These are phyloP conservation scores for Boechera retrofracta DNA, from an alignment of 345 rosid species.

Conservation along the genomic window DNA sequence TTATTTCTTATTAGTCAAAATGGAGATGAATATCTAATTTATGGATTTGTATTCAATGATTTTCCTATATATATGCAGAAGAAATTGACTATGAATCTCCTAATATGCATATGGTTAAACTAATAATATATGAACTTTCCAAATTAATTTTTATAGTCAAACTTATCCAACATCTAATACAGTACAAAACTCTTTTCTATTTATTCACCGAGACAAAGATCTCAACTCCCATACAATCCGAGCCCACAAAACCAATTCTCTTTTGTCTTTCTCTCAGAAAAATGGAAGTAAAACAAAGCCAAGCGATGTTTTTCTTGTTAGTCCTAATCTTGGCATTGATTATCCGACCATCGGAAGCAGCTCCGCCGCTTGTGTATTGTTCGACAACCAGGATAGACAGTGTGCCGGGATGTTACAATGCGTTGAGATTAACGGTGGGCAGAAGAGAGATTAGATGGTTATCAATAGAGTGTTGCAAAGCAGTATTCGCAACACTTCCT, in stretches of 20 bases:
- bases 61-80: background rate
- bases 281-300: background rate
- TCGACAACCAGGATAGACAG: background rate
- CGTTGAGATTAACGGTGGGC: background rate
- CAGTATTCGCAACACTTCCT: background rate
- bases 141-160: background rate
- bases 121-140: background rate
- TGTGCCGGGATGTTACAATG: background rate
- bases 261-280: too few relatives aligned
- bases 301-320: background rate
- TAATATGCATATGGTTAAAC: background rate
- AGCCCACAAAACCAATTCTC: background rate
- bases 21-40: background rate
- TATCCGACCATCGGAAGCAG: constrained; percentile 4
- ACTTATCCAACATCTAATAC: background rate
- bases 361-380: background rate
- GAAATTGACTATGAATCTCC: background rate
- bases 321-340: background rate
- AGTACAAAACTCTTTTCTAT: background rate
- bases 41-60: background rate
- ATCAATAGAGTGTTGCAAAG: background rate
- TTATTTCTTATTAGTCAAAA: too few relatives aligned
- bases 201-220: background rate
- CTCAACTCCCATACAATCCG: background rate
- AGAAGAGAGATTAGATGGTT: background rate